Evolutionary conservation across 2,329 filamentous ascomycete species (phyloP).

Genomic region (Phialophora verrucosa): DNA sequence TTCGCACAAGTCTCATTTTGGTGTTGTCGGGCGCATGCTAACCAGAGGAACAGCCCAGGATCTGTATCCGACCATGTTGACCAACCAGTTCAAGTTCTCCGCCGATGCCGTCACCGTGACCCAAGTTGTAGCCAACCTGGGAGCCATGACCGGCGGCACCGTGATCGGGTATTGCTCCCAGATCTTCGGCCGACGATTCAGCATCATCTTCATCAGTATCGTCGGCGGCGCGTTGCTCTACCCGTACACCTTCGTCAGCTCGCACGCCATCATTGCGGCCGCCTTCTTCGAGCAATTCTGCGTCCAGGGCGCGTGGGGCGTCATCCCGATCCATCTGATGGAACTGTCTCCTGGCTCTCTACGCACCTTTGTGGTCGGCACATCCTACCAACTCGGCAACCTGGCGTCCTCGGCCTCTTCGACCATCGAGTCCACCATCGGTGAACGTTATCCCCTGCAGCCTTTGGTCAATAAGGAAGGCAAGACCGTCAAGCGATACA

Average conservation of each 20-base stretch:
- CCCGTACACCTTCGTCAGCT: conserved; percentile 75
- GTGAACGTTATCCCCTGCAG: conserved; percentile 74
- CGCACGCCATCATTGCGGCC: conserved; percentile 71
- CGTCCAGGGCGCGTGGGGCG: conserved; percentile 77
- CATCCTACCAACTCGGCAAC: conserved; percentile 68
- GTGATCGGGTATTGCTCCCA: conserved; percentile 71
- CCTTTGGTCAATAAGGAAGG: conserved; percentile 53
- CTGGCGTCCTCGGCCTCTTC: conserved; percentile 66
- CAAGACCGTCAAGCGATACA: conserved; percentile 58
- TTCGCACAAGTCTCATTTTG: neutral
- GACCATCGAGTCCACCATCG: conserved; percentile 77
- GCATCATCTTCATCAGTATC: conserved; percentile 68
- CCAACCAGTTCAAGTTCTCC: conserved; percentile 63
- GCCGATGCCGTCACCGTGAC: conserved; percentile 68
- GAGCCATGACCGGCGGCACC: conserved; percentile 72
- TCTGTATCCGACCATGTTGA: conserved; percentile 65
- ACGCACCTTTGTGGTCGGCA: conserved; percentile 68
- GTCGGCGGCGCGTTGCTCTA: conserved; percentile 79
- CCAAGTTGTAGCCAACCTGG: conserved; percentile 73
- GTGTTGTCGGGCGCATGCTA: conserved; percentile 49
- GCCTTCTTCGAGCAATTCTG: conserved; percentile 86
- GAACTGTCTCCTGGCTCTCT: conserved; percentile 66
- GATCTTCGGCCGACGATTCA: conserved; percentile 71
- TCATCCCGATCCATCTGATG: conserved; percentile 73
- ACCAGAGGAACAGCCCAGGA: conserved; percentile 69